A percentile compares a stretch with the other conserved stretches of the same genome.
Conservation (phyloP, 2,329 filamentous ascomycete genomes). For the Hymenoscyphus linearis region DNA sequence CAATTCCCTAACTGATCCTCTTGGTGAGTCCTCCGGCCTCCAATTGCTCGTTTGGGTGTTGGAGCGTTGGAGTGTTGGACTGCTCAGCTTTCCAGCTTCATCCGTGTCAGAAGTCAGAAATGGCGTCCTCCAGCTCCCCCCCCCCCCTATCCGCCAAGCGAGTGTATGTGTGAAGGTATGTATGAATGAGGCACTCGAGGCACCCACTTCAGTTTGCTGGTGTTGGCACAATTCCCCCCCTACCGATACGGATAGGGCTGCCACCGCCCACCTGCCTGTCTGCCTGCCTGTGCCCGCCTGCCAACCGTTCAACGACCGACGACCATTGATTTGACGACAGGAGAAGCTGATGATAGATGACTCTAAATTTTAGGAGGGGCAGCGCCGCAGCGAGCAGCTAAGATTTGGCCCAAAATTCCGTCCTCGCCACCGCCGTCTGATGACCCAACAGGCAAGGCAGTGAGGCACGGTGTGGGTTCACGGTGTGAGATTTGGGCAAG, state of each 20-base stretch:
- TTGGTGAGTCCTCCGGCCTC: neutral
- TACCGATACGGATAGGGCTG: neutral
- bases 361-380: no score
- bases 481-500: neutral
- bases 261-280: neutral
- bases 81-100: slow-evolving; percentile 3
- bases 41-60: neutral
- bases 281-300: no score
- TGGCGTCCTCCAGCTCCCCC: neutral
- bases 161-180: no score
- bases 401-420: neutral
- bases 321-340: neutral
- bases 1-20: no score
- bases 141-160: neutral
- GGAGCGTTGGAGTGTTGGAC: neutral
- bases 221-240: neutral
- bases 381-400: no score
- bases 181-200: neutral
- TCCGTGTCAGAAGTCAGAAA: slow-evolving; percentile 4
- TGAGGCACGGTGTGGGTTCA: no score
- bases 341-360: neutral
- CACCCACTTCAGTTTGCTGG: neutral
- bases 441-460: neutral
- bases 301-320: neutral
- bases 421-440: neutral